These are phyloP conservation scores for Podospora pseudopauciseta DNA, from an alignment of 495 filamentous ascomycete genomes.

Conservation along the genomic window DNA sequence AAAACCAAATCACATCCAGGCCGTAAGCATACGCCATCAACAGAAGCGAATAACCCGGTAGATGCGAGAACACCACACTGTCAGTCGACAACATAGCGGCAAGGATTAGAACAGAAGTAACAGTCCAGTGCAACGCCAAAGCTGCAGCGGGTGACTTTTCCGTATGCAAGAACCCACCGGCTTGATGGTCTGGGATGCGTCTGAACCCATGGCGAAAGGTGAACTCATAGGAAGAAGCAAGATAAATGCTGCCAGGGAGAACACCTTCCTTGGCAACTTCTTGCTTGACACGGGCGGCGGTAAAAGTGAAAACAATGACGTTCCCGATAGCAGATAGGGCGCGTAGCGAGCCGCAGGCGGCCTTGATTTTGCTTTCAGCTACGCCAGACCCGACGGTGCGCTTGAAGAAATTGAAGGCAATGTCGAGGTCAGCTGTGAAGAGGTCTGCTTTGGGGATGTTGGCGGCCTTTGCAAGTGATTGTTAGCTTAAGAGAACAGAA, in stretches of 20 bases:
- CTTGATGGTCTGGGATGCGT: constrained; percentile 14
- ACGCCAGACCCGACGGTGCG: constrained; percentile 15
- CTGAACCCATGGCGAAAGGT: constrained; percentile 21
- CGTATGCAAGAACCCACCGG: constrained; percentile 12
- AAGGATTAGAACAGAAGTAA: constrained; percentile 22
- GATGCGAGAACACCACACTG: constrained; percentile 1
- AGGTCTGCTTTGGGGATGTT: constrained; percentile 21
- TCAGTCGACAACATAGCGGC: constrained; percentile 14
- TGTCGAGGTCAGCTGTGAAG: constrained; percentile 15
- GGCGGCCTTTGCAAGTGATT: constrained; percentile 11
- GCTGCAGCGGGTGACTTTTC: constrained; percentile 22
- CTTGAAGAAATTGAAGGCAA: constrained; percentile 20
- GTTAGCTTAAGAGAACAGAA: background rate
- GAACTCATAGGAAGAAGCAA: constrained; percentile 22
- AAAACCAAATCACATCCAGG: constrained; percentile 24
- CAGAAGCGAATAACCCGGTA: constrained; percentile 15
- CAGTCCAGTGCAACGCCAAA: constrained; percentile 20
- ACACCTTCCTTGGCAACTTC: constrained; percentile 24
- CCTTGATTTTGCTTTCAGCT: constrained; percentile 22
- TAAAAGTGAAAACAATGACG: constrained; percentile 26
- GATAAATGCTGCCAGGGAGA: constrained; percentile 17
- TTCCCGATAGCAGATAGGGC: constrained; percentile 21
- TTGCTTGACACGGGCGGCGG: constrained; percentile 23
- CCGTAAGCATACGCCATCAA: constrained; percentile 19
- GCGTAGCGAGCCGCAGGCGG: constrained; percentile 20